These are phyloP conservation scores for Globisporangium heterothallicum DNA, from an alignment of 352 stramenopile species.

Conservation along the genomic window DNA sequence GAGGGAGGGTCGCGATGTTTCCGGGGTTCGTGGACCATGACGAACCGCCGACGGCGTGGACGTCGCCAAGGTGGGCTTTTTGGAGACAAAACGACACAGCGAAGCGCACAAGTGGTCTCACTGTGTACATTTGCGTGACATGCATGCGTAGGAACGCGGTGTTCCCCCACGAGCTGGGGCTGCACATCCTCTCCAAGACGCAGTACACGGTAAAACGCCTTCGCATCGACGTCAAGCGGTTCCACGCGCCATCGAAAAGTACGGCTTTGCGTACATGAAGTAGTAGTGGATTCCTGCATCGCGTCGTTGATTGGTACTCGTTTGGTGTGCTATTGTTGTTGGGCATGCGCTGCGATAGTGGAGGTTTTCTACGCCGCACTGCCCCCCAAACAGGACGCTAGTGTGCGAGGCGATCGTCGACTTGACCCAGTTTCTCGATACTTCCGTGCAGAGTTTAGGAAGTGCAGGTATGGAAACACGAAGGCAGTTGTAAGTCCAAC, in stretches of 20 bases:
- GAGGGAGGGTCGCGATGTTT: neutral
- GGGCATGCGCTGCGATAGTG: neutral
- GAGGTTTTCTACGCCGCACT: constrained; percentile 2
- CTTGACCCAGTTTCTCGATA: constrained; percentile 28
- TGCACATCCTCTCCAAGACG: constrained; percentile 9
- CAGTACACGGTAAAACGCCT: constrained; percentile 5
- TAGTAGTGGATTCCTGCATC: neutral
- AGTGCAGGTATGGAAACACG: constrained; percentile 17
- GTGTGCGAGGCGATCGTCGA: neutral
- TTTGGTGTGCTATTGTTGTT: neutral
- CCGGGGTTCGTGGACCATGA: constrained; percentile 6
- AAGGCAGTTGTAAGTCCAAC: neutral
- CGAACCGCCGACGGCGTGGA: constrained; percentile 4
- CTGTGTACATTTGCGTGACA: neutral
- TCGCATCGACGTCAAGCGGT: constrained; percentile 1
- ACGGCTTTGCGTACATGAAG: neutral
- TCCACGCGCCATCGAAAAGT: constrained; percentile 1
- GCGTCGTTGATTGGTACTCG: neutral
- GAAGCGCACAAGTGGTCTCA: neutral
- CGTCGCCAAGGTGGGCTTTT: constrained; percentile 10
- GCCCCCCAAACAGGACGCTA: neutral
- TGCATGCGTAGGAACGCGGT: neutral
- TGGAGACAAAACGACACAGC: too few species aligned
- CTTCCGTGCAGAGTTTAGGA: constrained; percentile 21
- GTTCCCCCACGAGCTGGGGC: constrained; percentile 14